These are phyloP conservation scores for Isochrysis galbana DNA, from an alignment of 78 protist genomes.

Conservation along the genomic window DNA sequence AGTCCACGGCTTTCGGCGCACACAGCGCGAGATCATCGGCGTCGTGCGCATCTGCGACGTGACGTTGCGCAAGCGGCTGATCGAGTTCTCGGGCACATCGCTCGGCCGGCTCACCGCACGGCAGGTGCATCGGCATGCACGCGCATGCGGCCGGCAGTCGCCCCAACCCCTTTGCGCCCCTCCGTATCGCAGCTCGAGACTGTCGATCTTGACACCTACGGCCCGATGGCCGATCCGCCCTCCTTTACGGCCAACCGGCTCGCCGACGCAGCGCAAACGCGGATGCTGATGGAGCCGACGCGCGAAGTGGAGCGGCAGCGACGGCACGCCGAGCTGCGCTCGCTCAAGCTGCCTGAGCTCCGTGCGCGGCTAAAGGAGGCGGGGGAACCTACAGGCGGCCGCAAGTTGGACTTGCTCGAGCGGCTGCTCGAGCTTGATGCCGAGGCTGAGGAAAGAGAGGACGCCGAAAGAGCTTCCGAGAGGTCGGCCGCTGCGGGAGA, in stretches of 20 bases:
- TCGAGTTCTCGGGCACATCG: constrained; percentile 37
- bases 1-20: constrained; percentile 85
- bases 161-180: no score
- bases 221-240: constrained; percentile 24
- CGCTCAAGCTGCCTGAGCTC: neutral
- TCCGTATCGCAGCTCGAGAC: constrained; percentile 17
- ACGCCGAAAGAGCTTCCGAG: no score
- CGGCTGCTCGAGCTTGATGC: neutral
- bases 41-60: constrained; percentile 83
- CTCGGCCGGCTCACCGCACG: constrained; percentile 5
- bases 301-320: neutral
- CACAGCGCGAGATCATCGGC: constrained; percentile 67
- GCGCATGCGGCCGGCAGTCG: no score
- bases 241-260: neutral
- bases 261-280: neutral
- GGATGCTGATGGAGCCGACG: neutral
- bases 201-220: neutral
- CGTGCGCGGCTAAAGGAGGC: neutral
- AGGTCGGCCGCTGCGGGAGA: no score
- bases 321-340: neutral
- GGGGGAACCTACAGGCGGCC: neutral
- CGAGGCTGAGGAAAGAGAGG: neutral
- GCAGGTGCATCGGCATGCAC: no score
- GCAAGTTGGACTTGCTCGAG: neutral
- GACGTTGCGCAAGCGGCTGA: constrained; percentile 41